Evolutionary conservation across 1,284 basidiomycete genomes (phyloP).

Genomic region (Cutaneotrichosporon spelunceum): DNA sequence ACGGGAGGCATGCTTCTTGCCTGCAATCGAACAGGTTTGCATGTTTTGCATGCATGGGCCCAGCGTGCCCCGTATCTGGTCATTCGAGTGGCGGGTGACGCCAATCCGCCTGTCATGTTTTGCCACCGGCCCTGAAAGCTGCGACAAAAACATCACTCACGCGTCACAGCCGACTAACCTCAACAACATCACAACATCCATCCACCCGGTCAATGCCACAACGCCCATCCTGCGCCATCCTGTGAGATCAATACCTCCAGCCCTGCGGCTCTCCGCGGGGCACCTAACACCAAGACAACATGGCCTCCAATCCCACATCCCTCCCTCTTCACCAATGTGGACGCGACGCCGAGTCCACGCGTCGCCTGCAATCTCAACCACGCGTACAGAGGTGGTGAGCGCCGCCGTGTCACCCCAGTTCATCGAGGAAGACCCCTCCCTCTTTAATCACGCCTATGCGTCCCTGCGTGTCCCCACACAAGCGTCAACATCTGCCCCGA

Average conservation of each 20-base stretch:
- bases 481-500: background rate
- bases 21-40: background rate
- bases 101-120: background rate
- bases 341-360: background rate
- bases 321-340: background rate
- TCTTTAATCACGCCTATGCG: conserved; percentile 7
- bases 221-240: conserved; percentile 9
- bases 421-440: background rate
- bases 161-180: background rate
- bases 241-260: conserved; percentile 3
- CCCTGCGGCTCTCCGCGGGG: conserved; percentile 6
- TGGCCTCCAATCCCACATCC: background rate
- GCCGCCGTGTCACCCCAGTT: background rate
- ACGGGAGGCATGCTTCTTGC: background rate
- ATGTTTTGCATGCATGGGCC: background rate
- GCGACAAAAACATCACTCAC: background rate
- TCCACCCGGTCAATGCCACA: background rate
- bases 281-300: background rate
- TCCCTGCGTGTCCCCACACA: background rate
- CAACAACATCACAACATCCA: background rate
- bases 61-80: background rate
- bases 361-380: background rate
- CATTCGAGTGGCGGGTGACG: background rate
- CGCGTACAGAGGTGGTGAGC: background rate
- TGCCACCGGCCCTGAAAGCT: background rate